phyloP scores from a whole-genome alignment of 169 alveolate genomes.

The Plasmodium vivax region DNA sequence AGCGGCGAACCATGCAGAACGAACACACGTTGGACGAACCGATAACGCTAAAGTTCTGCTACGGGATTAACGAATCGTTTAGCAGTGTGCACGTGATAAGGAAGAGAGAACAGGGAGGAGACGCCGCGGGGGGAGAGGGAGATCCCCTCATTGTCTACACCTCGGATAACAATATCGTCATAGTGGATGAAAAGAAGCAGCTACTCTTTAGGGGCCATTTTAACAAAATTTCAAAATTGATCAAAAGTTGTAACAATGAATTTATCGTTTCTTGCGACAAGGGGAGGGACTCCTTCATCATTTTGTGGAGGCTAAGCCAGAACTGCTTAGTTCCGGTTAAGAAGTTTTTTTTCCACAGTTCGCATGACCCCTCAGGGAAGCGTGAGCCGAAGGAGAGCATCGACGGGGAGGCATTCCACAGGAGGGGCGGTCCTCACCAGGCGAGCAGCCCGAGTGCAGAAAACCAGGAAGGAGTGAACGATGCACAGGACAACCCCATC shows the following conservation, averaged over 20 bases:
- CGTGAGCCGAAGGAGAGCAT: background rate
- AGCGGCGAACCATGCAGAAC: conserved; percentile 3
- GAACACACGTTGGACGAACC: conserved; percentile 61
- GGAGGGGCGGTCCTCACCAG: background rate
- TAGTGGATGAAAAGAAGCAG: conserved; percentile 59
- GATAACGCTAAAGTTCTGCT: conserved; percentile 62
- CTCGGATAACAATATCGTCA: conserved; percentile 69
- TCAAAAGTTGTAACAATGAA: conserved; percentile 55
- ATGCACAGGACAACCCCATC: background rate
- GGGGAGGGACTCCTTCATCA: conserved; percentile 52
- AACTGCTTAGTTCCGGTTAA: conserved; percentile 36
- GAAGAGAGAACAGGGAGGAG: background rate
- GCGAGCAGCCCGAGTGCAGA: background rate
- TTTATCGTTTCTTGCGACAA: conserved; percentile 64
- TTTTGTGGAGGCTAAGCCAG: conserved; percentile 42
- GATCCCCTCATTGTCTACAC: conserved; percentile 44
- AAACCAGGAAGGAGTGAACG: background rate
- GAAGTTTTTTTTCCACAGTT: conserved; percentile 13
- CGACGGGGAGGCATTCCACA: background rate
- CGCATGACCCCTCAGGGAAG: background rate
- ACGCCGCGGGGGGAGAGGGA: background rate
- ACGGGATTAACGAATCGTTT: conserved; percentile 59
- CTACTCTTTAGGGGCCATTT: conserved; percentile 65
- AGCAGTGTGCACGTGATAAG: conserved; percentile 58
- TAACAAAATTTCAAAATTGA: conserved; percentile 43